These are phyloP conservation scores for Excoecaria agallocha DNA, from an alignment of 345 rosid genomes.

Conservation along the genomic window DNA sequence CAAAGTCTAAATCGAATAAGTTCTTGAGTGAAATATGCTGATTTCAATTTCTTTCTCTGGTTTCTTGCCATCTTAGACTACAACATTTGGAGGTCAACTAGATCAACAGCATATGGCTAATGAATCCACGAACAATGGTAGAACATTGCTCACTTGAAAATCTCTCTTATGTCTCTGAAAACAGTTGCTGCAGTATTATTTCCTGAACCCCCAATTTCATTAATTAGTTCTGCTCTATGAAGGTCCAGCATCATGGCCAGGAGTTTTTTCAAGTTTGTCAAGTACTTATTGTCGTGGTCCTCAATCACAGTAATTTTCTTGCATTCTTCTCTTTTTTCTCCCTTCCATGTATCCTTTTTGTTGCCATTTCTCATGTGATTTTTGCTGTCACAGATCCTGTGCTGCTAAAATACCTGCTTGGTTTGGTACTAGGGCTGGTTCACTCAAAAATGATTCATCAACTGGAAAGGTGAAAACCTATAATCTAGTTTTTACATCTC, in stretches of 20 bases:
- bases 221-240: conserved; percentile 8
- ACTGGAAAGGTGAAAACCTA: conserved; percentile 35
- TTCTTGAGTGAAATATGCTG: neutral
- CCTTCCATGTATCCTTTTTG: neutral
- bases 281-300: conserved; percentile 26
- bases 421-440: conserved; percentile 44
- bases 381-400: conserved; percentile 37
- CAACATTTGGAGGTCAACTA: conserved; percentile 29
- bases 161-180: neutral
- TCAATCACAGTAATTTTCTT: conserved; percentile 42
- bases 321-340: neutral
- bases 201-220: conserved; percentile 1
- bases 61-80: conserved; percentile 22
- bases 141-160: conserved; percentile 6
- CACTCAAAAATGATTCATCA: conserved; percentile 30
- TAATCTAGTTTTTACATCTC: neutral
- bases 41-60: neutral
- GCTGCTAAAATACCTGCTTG: conserved; percentile 50
- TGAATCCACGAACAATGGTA: conserved; percentile 48
- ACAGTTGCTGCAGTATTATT: neutral
- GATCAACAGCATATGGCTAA: conserved; percentile 22
- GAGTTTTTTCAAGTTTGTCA: conserved; percentile 39
- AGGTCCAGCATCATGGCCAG: conserved; percentile 62
- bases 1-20: neutral
- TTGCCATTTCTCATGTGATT: conserved; percentile 12